Evolutionary conservation across 352 stramenopile genomes (phyloP).

Genomic region (Pythium phragmiticola): DNA sequence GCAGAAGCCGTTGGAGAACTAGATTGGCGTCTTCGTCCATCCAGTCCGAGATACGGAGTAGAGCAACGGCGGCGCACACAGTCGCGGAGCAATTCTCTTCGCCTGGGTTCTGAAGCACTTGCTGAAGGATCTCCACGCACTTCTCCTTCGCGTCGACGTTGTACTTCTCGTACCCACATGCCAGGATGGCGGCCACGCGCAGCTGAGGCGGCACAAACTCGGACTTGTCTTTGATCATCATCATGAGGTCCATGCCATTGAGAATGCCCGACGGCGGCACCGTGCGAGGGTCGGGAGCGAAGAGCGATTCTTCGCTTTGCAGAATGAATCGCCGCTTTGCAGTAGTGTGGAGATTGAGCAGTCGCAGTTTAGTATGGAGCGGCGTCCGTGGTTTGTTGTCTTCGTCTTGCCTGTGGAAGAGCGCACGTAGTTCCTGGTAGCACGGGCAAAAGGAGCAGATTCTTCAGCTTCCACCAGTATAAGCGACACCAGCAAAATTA

Average conservation of each 20-base stretch:
- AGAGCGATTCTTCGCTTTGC: conserved; percentile 60
- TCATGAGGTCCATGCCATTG: conserved; percentile 84
- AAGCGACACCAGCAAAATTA: not conserved
- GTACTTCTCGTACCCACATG: conserved; percentile 74
- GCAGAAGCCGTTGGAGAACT: conserved; percentile 71
- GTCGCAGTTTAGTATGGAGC: conserved; percentile 70
- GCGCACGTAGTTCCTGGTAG: conserved; percentile 57
- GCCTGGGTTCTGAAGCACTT: conserved; percentile 47
- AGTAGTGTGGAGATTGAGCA: conserved; percentile 72
- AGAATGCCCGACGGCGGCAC: conserved; percentile 63
- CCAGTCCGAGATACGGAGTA: conserved; percentile 76
- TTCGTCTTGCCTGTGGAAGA: conserved; percentile 69
- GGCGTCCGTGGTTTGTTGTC: conserved; percentile 44
- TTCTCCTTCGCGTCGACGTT: conserved; percentile 52
- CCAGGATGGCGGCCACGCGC: conserved; percentile 70
- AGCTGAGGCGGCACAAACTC: conserved; percentile 53
- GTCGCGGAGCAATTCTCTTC: conserved; percentile 64
- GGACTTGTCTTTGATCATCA: conserved; percentile 77
- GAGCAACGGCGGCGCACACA: conserved; percentile 72
- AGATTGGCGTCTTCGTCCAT: conserved; percentile 86
- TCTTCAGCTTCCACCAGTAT: not conserved
- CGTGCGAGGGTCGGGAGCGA: conserved; percentile 45
- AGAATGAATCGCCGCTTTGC: conserved; percentile 67
- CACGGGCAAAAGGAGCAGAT: not conserved
- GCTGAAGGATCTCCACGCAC: conserved; percentile 61